phyloP scores from a whole-genome alignment of 2,329 filamentous ascomycete genomes.

The Massarina eburnea region DNA sequence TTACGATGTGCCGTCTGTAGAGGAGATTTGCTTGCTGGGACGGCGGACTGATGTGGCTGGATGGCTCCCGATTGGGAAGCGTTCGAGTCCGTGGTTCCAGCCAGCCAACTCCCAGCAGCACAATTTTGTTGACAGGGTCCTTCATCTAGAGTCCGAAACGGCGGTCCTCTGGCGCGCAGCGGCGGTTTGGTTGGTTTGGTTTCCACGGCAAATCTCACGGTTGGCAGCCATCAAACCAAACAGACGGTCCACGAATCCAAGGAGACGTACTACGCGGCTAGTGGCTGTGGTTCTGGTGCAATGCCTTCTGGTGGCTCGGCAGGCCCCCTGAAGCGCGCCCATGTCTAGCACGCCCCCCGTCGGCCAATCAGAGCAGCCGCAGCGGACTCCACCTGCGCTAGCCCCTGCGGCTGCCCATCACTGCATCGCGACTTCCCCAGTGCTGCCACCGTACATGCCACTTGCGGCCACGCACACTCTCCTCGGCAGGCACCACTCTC shows the following conservation, averaged over 20 bases:
- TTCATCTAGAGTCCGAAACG: constrained; percentile 17
- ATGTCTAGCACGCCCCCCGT: neutral
- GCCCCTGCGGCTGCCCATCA: neutral
- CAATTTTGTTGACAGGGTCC: constrained; percentile 1
- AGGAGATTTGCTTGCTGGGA: neutral
- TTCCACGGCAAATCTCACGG: neutral
- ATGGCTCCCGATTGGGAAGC: neutral
- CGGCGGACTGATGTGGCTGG: neutral
- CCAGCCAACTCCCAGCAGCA: neutral
- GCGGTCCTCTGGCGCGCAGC: neutral
- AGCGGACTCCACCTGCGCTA: neutral
- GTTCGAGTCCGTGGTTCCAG: neutral
- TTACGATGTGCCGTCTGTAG: neutral
- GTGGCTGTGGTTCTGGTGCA: constrained; percentile 4
- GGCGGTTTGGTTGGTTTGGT: constrained; percentile 10
- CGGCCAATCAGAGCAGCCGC: constrained; percentile 1
- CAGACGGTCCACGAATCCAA: neutral
- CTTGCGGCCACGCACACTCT: too few species aligned
- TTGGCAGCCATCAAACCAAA: constrained; percentile 5
- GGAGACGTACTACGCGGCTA: neutral
- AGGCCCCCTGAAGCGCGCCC: too few species aligned
- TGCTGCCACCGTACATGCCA: too few species aligned
- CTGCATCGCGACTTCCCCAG: neutral
- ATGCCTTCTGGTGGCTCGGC: too few species aligned
- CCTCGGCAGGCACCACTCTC: too few species aligned